Evolutionary conservation across 768 basidiomycete genomes (phyloP).

Genomic region (Sporobolomyces pararoseus): DNA sequence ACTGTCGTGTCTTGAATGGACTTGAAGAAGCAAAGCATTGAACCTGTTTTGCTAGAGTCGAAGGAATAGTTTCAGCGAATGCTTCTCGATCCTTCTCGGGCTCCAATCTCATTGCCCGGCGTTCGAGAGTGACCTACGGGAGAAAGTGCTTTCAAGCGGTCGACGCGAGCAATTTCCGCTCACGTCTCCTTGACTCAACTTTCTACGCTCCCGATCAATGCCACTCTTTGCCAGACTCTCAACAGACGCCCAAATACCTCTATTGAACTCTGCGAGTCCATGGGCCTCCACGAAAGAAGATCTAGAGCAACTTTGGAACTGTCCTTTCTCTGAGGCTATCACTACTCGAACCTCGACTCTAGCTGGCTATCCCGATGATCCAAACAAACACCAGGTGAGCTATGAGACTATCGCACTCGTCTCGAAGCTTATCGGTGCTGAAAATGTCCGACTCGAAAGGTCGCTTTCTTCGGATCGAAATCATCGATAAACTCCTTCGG

Average conservation of each 20-base stretch:
- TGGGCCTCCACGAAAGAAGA: constrained; percentile 72
- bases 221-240: background rate
- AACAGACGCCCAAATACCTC: background rate
- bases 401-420: background rate
- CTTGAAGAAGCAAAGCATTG: too few relatives aligned
- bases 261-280: constrained; percentile 74
- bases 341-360: constrained; percentile 73
- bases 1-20: too few relatives aligned
- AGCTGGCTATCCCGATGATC: constrained; percentile 66
- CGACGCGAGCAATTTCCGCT: too few relatives aligned
- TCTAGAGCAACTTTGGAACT: constrained; percentile 64
- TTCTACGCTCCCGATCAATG: background rate
- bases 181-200: too few relatives aligned
- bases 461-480: constrained; percentile 43
- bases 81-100: too few relatives aligned
- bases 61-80: too few relatives aligned
- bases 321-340: constrained; percentile 68
- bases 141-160: too few relatives aligned
- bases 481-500: constrained; percentile 82
- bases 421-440: background rate
- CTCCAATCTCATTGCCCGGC: too few relatives aligned
- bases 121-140: too few relatives aligned
- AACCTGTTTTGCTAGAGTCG: too few relatives aligned
- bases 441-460: background rate
- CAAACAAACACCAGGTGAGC: constrained; percentile 59